Evolutionary conservation across 2,329 filamentous ascomycete genomes (phyloP).

Genomic region (Colletotrichum costaricense): DNA sequence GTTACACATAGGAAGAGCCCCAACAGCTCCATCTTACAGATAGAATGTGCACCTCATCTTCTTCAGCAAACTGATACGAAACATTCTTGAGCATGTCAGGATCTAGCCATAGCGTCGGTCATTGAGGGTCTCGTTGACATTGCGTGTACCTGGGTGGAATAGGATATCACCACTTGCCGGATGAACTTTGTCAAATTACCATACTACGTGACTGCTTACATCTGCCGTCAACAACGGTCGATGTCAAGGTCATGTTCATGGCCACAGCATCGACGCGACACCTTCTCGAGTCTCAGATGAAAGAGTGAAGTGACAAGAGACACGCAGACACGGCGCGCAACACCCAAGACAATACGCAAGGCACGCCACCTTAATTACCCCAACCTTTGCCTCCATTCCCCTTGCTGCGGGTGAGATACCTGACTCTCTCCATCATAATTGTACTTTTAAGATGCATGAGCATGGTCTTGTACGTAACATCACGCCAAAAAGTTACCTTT

Average conservation of each 20-base stretch:
- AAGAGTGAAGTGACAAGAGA: neutral
- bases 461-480: neutral
- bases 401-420: neutral
- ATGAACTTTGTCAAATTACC: neutral
- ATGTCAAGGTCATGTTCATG: neutral
- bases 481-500: neutral
- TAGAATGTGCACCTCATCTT: neutral
- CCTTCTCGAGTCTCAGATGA: neutral
- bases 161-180: neutral
- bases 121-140: neutral
- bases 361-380: slow-evolving; percentile 27
- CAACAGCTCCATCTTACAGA: neutral
- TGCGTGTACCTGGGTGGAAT: neutral
- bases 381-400: slow-evolving; percentile 23
- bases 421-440: neutral
- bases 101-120: neutral
- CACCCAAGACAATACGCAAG: slow-evolving; percentile 10
- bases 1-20: no score
- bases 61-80: slow-evolving; percentile 20
- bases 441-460: neutral
- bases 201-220: neutral
- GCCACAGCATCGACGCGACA: neutral
- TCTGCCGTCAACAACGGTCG: slow-evolving; percentile 3
- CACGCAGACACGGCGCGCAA: neutral
- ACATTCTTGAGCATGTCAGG: neutral